Conservation (phyloP, 1,284 basidiomycete genomes). For the Ustilago curta region DNA sequence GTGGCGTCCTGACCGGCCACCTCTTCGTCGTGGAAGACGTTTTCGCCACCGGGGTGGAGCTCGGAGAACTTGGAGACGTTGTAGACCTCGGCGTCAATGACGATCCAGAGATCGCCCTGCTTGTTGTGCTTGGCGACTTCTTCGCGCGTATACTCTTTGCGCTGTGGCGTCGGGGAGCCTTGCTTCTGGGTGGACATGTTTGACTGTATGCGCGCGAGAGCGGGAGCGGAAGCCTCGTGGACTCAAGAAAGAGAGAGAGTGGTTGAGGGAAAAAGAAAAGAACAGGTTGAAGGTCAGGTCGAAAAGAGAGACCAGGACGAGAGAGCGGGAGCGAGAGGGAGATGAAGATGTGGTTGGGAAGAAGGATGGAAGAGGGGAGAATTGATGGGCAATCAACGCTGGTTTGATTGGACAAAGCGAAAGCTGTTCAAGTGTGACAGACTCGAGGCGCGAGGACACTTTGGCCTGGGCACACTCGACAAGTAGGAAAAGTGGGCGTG, state of each 20-base stretch:
- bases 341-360: slow-evolving; percentile 5
- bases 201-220: slow-evolving; percentile 13
- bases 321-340: not conserved
- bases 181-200: slow-evolving; percentile 52
- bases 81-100: slow-evolving; percentile 71
- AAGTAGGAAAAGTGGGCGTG: too few relatives aligned
- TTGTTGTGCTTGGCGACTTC: slow-evolving; percentile 90
- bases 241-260: not conserved
- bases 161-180: slow-evolving; percentile 35
- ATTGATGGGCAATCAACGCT: slow-evolving; percentile 1
- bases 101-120: slow-evolving; percentile 89
- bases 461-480: too few relatives aligned
- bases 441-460: not conserved
- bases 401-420: slow-evolving; percentile 16
- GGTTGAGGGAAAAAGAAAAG: not conserved
- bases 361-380: slow-evolving; percentile 2
- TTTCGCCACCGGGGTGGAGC: slow-evolving; percentile 67
- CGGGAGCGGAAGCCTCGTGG: not conserved
- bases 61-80: slow-evolving; percentile 68
- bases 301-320: not conserved
- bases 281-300: not conserved
- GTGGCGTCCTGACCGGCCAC: slow-evolving; percentile 68
- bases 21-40: slow-evolving; percentile 66
- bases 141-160: slow-evolving; percentile 75
- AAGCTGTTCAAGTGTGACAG: not conserved